phyloP scores from a whole-genome alignment of 1,284 basidiomycete species.

The Paramarasmius palmivorus region DNA sequence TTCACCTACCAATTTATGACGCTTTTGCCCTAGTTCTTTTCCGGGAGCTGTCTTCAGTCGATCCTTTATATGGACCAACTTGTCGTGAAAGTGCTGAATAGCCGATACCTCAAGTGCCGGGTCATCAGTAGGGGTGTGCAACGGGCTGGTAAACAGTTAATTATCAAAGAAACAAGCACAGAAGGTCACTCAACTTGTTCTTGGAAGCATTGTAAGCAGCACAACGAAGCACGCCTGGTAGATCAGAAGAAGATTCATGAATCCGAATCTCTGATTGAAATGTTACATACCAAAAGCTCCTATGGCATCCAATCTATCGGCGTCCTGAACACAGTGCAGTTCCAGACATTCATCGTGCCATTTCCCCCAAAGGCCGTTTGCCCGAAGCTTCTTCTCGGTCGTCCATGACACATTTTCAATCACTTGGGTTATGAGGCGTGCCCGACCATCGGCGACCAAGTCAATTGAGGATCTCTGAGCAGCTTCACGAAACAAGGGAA shows the following conservation, averaged over 20 bases:
- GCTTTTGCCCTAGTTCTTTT: slow-evolving; percentile 65
- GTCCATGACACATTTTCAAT: slow-evolving; percentile 87
- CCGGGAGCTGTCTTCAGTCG: slow-evolving; percentile 79
- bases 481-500: slow-evolving; percentile 62
- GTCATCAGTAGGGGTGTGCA: slow-evolving; percentile 62
- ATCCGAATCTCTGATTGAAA: slow-evolving; percentile 4
- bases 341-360: slow-evolving; percentile 83
- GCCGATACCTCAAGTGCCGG: slow-evolving; percentile 54
- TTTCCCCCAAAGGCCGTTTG: slow-evolving; percentile 51
- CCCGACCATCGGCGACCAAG: slow-evolving; percentile 61
- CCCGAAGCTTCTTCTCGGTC: slow-evolving; percentile 74
- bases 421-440: slow-evolving; percentile 56
- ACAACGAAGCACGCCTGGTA: slow-evolving; percentile 79
- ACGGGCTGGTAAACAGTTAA: slow-evolving; percentile 42
- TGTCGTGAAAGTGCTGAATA: slow-evolving; percentile 87
- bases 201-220: slow-evolving; percentile 77
- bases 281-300: slow-evolving; percentile 76
- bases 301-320: slow-evolving; percentile 90
- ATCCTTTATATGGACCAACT: slow-evolving; percentile 74
- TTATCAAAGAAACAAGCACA: slow-evolving; percentile 8
- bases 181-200: slow-evolving; percentile 46
- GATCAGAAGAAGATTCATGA: background rate
- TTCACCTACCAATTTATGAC: slow-evolving; percentile 69
- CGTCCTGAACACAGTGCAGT: slow-evolving; percentile 91
- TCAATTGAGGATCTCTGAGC: slow-evolving; percentile 47